Base-by-base conservation (phyloP, 2,329 filamentous ascomycete species). In the Cylindrodendrum hubeiense region DNA sequence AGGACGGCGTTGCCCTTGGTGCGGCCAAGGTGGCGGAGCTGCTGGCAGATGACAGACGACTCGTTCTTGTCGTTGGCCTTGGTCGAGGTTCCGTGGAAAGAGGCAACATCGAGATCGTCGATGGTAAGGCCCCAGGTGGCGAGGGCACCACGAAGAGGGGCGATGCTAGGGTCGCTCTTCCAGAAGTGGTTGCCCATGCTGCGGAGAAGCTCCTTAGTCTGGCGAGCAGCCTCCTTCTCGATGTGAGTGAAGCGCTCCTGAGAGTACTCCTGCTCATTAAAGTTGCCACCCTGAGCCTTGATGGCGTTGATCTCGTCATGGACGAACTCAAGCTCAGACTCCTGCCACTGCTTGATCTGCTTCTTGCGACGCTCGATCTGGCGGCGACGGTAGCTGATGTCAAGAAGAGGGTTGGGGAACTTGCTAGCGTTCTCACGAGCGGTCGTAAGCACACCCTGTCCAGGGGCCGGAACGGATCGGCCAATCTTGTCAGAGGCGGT, bases 41-140 rank as follows among this genome's bases (percentile, higher is more conserved):
- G 97, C 80, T 98, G 90, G 86, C 95, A 98, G 75, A 99, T 92
- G 77, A 98, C 96, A 58, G 95, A 95, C 19, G 96, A 98, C 81
- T 99, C 96, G 82, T 99, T 99, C 91, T 98, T 98, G 86, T 99
- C 96, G 81, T 99, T 99, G 73, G 96, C 96, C 78, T 97, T 94
- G 71, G 96, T 99, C 1, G 96, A 98, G 43, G 96, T 99, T 76
- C 96, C 96, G 85, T 99, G 96, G 93, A 98, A 98, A 15, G 96
- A 98, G 17, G 96, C 95, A 68, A 99, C 94, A 73, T 87, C 92
- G 37, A 99, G 90, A 76, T 99, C 96, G 77, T 99, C 96, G 71
- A 99, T 93, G 13, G 96, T 98, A 60, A 99, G 91, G 78, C 95
- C 96, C 96, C 96, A 99, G 12, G 95, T 98, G 53, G 96, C 97